Base-by-base conservation (phyloP, 352 stramenopile species). In the Globisporangium cederbergense region DNA sequence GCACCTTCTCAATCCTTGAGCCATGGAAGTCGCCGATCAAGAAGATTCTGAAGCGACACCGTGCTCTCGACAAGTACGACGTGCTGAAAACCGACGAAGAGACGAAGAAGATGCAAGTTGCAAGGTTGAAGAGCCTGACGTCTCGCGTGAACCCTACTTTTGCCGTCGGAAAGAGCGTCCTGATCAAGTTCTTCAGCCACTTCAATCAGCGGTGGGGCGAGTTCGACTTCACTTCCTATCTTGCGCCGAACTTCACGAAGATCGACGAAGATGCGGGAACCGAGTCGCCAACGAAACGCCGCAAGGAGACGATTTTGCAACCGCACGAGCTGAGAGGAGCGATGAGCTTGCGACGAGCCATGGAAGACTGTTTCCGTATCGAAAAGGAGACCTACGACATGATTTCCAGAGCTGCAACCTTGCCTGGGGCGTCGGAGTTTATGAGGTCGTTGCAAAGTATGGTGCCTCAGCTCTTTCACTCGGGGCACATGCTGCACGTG, bases 111-210 rank as follows among this genome's bases (percentile, higher is more conserved):
- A 45, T 62, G 4, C 70, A 71, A 25, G 67, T 84, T 14, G 74
- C 76, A 0, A 79, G 69, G 54, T 58, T 93, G 57, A 84, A 78
- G 34, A 84, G 70, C 49, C 65, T 93, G 22, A 96, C 87, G 9
- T 86, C 84, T 30, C 81, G 84, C 14, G 83, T 86, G 9, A 96
- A 96, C 45, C 87, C 87, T 28, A 83, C 83, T 32, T 93, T 94
- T 66, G 80, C 76, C 0, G 64, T 96, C 22, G 81, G 79, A 18
- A 77, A 80, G 38, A 72, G 65, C 22, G 32, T 88, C 18, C 57
- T 93, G 18, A 61, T 96, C 36, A 96, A 96, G 62, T 92, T 92
- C 34, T 94, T 91, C 64, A 96, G 87, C 45, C 75, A 91, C 58
- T 89, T 86, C 64, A 96, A 96, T 54, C 70, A 90, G 52, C 80